Evolutionary conservation across 2,329 filamentous ascomycete genomes (phyloP).

Genomic region (Amphichorda felina): DNA sequence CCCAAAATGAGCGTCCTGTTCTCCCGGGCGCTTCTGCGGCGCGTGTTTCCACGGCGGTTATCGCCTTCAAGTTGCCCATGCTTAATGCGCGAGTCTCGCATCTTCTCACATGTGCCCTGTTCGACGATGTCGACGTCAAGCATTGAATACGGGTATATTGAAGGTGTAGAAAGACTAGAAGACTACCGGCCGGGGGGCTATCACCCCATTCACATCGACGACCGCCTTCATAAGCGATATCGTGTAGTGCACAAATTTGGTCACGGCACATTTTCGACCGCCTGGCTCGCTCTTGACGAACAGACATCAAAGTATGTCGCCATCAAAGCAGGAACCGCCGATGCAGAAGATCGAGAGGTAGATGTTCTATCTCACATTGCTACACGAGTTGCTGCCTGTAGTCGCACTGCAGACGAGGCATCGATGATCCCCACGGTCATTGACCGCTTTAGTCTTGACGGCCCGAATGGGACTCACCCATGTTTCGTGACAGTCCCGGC

Average conservation of each 20-base stretch:
- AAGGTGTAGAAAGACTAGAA: conserved; percentile 10
- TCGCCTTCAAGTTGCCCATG: too few species aligned
- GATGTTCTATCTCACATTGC: conserved; percentile 8
- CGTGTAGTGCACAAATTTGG: conserved; percentile 15
- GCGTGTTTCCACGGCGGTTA: too few species aligned
- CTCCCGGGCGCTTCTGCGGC: too few species aligned
- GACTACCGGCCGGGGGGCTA: conserved; percentile 22
- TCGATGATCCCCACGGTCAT: background rate
- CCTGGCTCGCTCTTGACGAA: conserved; percentile 19
- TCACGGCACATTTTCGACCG: conserved; percentile 15
- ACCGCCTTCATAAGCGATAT: conserved; percentile 16
- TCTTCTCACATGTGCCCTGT: too few species aligned
- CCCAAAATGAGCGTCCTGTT: too few species aligned
- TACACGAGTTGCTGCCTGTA: too few species aligned
- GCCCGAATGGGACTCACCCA: conserved; percentile 16
- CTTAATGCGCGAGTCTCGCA: too few species aligned
- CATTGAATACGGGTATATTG: conserved; percentile 1
- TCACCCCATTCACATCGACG: conserved; percentile 24
- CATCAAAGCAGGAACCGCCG: conserved; percentile 13
- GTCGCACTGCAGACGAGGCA: too few species aligned
- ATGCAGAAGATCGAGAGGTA: conserved; percentile 4
- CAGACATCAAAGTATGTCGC: conserved; percentile 12
- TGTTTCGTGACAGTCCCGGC: conserved; percentile 12
- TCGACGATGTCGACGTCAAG: background rate
- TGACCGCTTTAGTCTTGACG: conserved; percentile 12